Evolutionary conservation across 768 basidiomycete genomes (phyloP), one percentile per base, ranked within the genome.

Genomic region (Termitomyces sp.): DNA sequence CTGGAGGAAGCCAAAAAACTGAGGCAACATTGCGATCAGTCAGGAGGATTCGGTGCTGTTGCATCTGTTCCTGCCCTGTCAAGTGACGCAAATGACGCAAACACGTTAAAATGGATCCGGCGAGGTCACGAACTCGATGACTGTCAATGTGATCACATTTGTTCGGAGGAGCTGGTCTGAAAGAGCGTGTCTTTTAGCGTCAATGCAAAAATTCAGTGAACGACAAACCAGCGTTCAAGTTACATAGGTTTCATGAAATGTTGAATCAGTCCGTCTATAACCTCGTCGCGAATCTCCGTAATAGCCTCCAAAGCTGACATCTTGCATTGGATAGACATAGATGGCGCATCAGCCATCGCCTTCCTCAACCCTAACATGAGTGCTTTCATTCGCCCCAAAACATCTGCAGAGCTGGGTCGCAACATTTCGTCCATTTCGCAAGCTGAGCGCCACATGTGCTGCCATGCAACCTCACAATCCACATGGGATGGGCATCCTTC

Each of bases 371-470:
- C 60, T 25, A 77, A 68, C 77, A 78, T 78, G 69, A 79, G 75
- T 14, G 67, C 63, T 62, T 77, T 81, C 61, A 91, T 73, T 61
- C 82, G 76, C 10, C 85, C 86, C 9, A 88, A 76, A 20, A 91
- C 82, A 65, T 90, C 86, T 51, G 86, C 84, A 20, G 74, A 70
- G 12, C 74, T 69, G 74, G 77, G 46, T 60, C 72, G 71, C 69
- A 77, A 56, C 65, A 77, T 72, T 73, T 82, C 71, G 71, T 78
- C 72, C 69, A 81, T 79, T 71, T 78, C 63, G 72, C 81, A 65
- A 70, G 84, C 73, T 66, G 72, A 77, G 66, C 78, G 62, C 86
- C 87, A 79, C 74, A 85, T 66, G 64, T 77, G 67, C 74, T 80
- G 62, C 85, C 82, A 76, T 67, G 80, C 68, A 68, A 76, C 65